These are phyloP conservation scores for Camelina laxa DNA, from an alignment of 345 rosid species.

Conservation along the genomic window DNA sequence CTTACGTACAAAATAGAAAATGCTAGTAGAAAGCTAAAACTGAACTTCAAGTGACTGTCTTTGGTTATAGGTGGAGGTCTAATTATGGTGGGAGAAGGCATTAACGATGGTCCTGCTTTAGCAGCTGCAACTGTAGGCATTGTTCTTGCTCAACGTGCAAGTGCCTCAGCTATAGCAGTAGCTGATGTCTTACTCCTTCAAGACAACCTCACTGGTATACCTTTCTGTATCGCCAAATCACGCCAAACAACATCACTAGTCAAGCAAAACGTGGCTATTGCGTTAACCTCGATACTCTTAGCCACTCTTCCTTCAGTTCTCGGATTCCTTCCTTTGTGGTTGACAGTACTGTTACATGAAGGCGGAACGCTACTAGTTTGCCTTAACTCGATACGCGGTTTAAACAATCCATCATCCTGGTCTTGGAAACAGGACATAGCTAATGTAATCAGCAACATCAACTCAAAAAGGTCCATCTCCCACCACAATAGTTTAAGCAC, in stretches of 20 bases:
- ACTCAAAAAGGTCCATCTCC: slow-evolving; percentile 4
- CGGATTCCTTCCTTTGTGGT: slow-evolving; percentile 81
- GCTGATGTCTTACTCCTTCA: slow-evolving; percentile 75
- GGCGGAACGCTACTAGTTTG: slow-evolving; percentile 89
- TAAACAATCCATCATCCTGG: slow-evolving; percentile 75
- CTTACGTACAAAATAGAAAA: background rate
- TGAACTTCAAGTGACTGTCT: slow-evolving; percentile 25
- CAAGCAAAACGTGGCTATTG: slow-evolving; percentile 83
- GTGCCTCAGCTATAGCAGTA: slow-evolving; percentile 84
- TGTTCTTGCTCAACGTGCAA: slow-evolving; percentile 91
- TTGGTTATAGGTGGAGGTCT: slow-evolving; percentile 70
- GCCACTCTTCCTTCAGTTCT: slow-evolving; percentile 81
- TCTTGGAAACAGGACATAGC: slow-evolving; percentile 64
- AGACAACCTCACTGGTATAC: slow-evolving; percentile 73
- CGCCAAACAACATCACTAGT: slow-evolving; percentile 76
- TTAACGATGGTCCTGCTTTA: slow-evolving; percentile 94
- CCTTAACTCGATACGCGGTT: slow-evolving; percentile 73
- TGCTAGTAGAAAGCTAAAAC: slow-evolving; percentile 1
- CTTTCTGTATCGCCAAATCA: slow-evolving; percentile 85
- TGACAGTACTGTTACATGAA: slow-evolving; percentile 90
- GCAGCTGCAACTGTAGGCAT: slow-evolving; percentile 92
- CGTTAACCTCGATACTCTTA: slow-evolving; percentile 66
- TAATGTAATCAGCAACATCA: slow-evolving; percentile 44
- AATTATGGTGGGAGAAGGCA: slow-evolving; percentile 93
- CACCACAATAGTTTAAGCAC: background rate